A percentile compares a stretch with the other conserved stretches of the same genome.
These are phyloP conservation scores for Suhomyces wounanorum DNA, from an alignment of 1,139 yeast genomes.

Conservation along the genomic window DNA sequence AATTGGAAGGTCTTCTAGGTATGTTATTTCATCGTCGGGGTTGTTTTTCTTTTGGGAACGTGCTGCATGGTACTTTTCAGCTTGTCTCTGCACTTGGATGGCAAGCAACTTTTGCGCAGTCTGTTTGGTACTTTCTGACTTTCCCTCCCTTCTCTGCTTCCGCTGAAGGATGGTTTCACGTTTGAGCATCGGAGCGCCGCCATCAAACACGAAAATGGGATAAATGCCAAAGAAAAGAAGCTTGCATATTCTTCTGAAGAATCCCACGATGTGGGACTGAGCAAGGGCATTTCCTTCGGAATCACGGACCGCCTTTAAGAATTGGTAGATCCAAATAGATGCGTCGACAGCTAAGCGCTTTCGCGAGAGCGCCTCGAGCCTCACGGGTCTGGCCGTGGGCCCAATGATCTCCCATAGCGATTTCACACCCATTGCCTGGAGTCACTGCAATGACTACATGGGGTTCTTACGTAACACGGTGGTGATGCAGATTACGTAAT, in stretches of 20 bases:
- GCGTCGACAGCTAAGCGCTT: slow-evolving; percentile 93
- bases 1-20: slow-evolving; percentile 46
- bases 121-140: slow-evolving; percentile 65
- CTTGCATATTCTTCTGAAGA: slow-evolving; percentile 91
- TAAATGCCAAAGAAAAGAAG: slow-evolving; percentile 82
- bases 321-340: slow-evolving; percentile 97
- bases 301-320: slow-evolving; percentile 91
- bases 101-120: slow-evolving; percentile 85
- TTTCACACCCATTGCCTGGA: slow-evolving; percentile 81
- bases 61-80: slow-evolving; percentile 28
- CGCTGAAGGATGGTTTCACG: slow-evolving; percentile 71
- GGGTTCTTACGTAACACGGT: background rate
- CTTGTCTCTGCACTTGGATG: slow-evolving; percentile 67
- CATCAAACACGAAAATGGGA: slow-evolving; percentile 97
- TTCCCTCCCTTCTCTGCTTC: slow-evolving; percentile 72
- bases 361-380: slow-evolving; percentile 77
- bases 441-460: background rate
- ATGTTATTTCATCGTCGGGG: slow-evolving; percentile 29
- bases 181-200: slow-evolving; percentile 90
- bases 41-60: slow-evolving; percentile 9
- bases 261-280: slow-evolving; percentile 89
- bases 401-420: slow-evolving; percentile 92
- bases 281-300: slow-evolving; percentile 75
- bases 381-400: slow-evolving; percentile 87
- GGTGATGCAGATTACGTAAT: background rate